Evolutionary conservation across 2,329 filamentous ascomycete species (phyloP).

Genomic region (Rutstroemia sp.): DNA sequence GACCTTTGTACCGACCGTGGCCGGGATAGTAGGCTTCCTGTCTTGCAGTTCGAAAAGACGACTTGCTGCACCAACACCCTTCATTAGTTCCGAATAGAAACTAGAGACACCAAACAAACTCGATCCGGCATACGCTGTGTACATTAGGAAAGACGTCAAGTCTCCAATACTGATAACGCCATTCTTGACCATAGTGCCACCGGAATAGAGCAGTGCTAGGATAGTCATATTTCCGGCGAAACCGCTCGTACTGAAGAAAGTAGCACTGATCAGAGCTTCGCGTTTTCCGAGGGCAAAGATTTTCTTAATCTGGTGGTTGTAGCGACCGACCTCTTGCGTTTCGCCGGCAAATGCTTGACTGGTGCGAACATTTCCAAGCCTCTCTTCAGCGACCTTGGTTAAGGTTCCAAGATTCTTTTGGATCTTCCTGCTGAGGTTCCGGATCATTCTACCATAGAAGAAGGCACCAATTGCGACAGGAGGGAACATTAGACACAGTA

Average conservation of each 20-base stretch:
- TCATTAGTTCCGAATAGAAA: conserved; percentile 99
- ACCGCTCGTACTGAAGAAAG: conserved; percentile 81
- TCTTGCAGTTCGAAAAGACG: conserved; percentile 95
- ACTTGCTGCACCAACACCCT: conserved; percentile 94
- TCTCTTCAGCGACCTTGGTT: conserved; percentile 96
- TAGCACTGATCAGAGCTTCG: conserved; percentile 82
- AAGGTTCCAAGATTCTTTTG: conserved; percentile 89
- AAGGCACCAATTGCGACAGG: conserved; percentile 86
- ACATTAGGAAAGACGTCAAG: conserved; percentile 96
- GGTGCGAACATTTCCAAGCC: conserved; percentile 93
- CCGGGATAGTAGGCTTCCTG: conserved; percentile 75
- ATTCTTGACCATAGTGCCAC: conserved; percentile 80
- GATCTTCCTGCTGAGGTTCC: conserved; percentile 84
- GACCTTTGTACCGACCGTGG: conserved; percentile 74
- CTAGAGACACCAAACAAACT: conserved; percentile 90
- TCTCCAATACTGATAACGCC: conserved; percentile 87
- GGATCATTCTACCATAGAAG: conserved; percentile 82
- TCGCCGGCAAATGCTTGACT: conserved; percentile 95
- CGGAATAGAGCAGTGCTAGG: conserved; percentile 79
- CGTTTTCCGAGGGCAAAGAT: conserved; percentile 84
- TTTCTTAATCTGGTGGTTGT: conserved; percentile 85
- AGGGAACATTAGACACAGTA: conserved; percentile 80
- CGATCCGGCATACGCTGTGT: conserved; percentile 77
- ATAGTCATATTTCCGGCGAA: conserved; percentile 97
- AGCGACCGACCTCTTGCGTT: conserved; percentile 79